A percentile compares a stretch with the other conserved stretches of the same genome.
Conservation (phyloP, 1,139 yeast genomes). For the Arxiozyma slooffiae region DNA sequence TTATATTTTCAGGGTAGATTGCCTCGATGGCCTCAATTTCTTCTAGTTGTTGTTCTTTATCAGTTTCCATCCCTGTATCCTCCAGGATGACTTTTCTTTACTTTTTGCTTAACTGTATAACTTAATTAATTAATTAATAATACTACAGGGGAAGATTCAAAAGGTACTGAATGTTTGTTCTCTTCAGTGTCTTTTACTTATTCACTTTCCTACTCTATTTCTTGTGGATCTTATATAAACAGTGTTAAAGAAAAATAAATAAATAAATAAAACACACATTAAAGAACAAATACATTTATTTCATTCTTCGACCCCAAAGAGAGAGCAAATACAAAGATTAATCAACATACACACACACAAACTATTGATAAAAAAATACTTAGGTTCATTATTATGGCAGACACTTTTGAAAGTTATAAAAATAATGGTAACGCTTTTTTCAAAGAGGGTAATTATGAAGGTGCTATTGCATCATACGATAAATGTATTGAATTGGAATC, state of each 20-base stretch:
- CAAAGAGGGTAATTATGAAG: constrained; percentile 40
- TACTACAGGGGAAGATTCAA: background rate
- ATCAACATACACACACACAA: background rate
- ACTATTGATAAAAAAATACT: background rate
- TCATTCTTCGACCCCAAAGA: background rate
- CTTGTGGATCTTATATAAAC: no score
- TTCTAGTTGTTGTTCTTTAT: constrained; percentile 51
- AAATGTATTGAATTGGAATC: constrained; percentile 54
- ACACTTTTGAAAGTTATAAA: constrained; percentile 23
- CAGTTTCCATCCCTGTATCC: constrained; percentile 12
- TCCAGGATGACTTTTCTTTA: background rate
- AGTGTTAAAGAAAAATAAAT: no score
- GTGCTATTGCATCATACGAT: constrained; percentile 55
- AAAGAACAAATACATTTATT: no score
- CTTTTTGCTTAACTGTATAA: background rate
- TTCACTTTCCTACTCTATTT: background rate
- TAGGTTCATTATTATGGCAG: background rate
- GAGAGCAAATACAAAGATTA: background rate
- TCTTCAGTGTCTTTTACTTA: background rate
- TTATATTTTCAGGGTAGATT: constrained; percentile 62
- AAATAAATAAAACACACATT: no score
- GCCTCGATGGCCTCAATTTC: constrained; percentile 81
- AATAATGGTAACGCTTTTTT: constrained; percentile 61
- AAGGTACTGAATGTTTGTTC: background rate
- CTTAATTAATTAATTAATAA: no score